Conservation (phyloP, 2,329 filamentous ascomycete genomes). For the Exophiala sp. region DNA sequence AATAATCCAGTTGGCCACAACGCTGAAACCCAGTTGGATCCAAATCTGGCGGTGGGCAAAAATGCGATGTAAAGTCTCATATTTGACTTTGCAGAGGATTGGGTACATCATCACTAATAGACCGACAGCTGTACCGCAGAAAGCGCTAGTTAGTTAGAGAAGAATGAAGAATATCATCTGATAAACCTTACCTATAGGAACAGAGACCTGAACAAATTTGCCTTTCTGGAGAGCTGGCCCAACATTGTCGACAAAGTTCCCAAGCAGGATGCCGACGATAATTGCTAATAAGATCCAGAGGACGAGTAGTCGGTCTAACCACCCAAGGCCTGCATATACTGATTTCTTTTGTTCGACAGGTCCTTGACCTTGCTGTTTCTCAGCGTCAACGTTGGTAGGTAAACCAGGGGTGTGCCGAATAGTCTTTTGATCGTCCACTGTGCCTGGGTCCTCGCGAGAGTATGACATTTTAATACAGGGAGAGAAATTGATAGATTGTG, state of each 20-base stretch:
- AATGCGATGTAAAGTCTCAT: conserved; percentile 64
- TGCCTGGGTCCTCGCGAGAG: too few relatives aligned
- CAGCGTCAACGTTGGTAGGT: too few relatives aligned
- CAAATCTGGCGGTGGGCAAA: conserved; percentile 62
- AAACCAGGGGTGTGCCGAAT: too few relatives aligned
- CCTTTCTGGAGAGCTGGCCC: conserved; percentile 61
- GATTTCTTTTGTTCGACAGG: conserved; percentile 20
- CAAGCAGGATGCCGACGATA: conserved; percentile 66
- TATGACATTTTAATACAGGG: too few relatives aligned
- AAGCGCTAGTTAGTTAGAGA: conserved; percentile 28
- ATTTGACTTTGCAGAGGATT: conserved; percentile 79
- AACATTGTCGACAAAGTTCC: conserved; percentile 63
- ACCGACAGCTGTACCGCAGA: conserved; percentile 59
- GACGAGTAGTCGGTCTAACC: conserved; percentile 59
- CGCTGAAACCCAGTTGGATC: conserved; percentile 71
- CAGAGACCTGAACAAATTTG: conserved; percentile 63
- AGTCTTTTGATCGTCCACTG: too few relatives aligned
- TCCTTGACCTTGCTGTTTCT: conserved; percentile 9
- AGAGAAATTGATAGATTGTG: too few relatives aligned
- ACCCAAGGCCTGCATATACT: conserved; percentile 47
- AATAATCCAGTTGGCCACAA: conserved; percentile 75
- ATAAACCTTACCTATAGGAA: conserved; percentile 57
- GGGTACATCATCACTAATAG: conserved; percentile 92
- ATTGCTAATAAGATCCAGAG: conserved; percentile 76
- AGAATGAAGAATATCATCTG: not conserved